A percentile compares a stretch with the other conserved stretches of the same genome.
Conservation (phyloP, 257 asterid species). For the Echites panduratus region DNA sequence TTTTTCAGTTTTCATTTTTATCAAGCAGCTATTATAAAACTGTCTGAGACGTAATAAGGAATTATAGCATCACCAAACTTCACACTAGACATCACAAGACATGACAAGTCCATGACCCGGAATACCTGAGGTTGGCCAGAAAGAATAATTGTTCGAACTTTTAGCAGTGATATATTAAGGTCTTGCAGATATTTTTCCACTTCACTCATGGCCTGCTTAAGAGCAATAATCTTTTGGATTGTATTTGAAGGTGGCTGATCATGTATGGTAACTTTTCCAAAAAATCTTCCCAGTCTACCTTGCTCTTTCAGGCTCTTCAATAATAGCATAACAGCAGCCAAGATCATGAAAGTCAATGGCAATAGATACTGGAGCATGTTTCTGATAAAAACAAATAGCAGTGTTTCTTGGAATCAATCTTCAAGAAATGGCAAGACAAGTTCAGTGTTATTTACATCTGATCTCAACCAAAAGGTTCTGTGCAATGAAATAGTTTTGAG, state of each 20-base stretch:
- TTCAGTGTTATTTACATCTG: not conserved
- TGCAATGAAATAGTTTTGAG: constrained; percentile 1
- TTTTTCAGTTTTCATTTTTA: not conserved
- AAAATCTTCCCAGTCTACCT: constrained; percentile 92
- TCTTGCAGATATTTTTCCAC: constrained; percentile 79
- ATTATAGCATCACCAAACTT: not conserved
- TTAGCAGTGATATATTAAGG: constrained; percentile 72
- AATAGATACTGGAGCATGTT: constrained; percentile 67
- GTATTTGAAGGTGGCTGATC: constrained; percentile 97
- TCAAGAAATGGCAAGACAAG: not conserved
- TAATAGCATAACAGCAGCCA: constrained; percentile 68
- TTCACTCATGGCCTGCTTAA: constrained; percentile 90
- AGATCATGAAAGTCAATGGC: constrained; percentile 67
- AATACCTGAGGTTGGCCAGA: constrained; percentile 94
- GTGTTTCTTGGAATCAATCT: constrained; percentile 6
- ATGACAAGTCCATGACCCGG: not conserved
- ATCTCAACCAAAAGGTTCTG: not conserved
- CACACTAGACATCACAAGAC: not conserved
- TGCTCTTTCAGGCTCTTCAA: constrained; percentile 93
- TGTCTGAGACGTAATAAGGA: not conserved
- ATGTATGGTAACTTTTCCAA: constrained; percentile 79
- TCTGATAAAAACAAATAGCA: constrained; percentile 36
- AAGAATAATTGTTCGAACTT: constrained; percentile 70
- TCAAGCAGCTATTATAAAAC: not conserved
- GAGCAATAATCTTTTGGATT: constrained; percentile 79